Evolutionary conservation across 75 land plant species (phyloP), one percentile per base, ranked within the genome.

Genomic region (Ceratopteris richardii): DNA sequence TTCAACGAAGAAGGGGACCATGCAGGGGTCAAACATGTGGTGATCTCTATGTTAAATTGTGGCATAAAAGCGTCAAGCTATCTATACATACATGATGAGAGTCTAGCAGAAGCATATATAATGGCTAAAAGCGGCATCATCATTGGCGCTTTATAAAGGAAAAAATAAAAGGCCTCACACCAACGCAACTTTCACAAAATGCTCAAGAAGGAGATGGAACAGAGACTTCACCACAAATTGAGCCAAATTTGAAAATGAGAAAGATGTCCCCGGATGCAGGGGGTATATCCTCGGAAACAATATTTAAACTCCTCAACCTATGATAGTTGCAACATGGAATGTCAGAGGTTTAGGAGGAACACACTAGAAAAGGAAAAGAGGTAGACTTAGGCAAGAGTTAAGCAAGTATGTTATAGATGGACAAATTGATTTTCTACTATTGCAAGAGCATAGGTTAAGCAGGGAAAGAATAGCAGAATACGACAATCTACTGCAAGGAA

Each of bases 321-420:
- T 40, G 42, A 40, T 40, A 14, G 14, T 40, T 40, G 42, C 14
- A 14, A 40, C 42, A 40, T 40, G 42, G 42, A 40, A 40, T 14
- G 14, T 40, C 14, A 40, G 13, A 40, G 42, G 42, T 14, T 14
- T 40, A 40, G 42, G 42, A 9, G 42, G 42, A 10, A 14, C 14
- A 40, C 42, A 40, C 14, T 40, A 14, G 42, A 40, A 40, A 40
- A 10, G 14, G 42, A 40, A 40, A 40, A 40, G 42, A 14, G 42
- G 42, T 14, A 40, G 42, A 40, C 42, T 40, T 40, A 40, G 42
- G 14, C 42, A 40, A 40, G 42, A 40, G 42, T 40, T 40, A 40
- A 40, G 42, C 42, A 40, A 40, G 14, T 9, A 40, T 40, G 42
- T 40, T 14, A 40, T 40, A 10, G 42, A 40, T 40, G 42, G 14